Conservation (phyloP, 1,284 basidiomycete species). For the Ustilago curta region DNA sequence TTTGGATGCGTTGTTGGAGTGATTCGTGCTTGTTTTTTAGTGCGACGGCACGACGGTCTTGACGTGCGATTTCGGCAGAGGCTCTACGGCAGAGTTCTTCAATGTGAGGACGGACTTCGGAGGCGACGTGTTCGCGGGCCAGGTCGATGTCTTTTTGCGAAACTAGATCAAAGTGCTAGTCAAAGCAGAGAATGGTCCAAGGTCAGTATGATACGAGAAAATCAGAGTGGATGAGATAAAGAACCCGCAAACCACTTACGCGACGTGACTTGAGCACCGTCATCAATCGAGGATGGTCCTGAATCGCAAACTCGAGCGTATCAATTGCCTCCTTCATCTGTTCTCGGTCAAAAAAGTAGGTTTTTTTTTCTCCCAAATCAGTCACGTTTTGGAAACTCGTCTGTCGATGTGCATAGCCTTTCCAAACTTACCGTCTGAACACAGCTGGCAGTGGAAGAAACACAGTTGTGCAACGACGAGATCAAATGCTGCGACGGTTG, state of each 20-base stretch:
- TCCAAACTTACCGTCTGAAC: conserved; percentile 33
- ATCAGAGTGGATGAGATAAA: not conserved
- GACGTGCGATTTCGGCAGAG: conserved; percentile 30
- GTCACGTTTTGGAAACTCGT: not conserved
- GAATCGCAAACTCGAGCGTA: conserved; percentile 37
- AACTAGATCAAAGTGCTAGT: conserved; percentile 46
- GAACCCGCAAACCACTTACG: conserved; percentile 19
- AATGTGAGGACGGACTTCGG: conserved; percentile 46
- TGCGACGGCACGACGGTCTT: conserved; percentile 36
- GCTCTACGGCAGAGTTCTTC: conserved; percentile 44
- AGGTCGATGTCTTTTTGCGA: conserved; percentile 38
- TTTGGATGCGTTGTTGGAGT: conserved; percentile 32
- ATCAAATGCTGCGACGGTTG: conserved; percentile 44
- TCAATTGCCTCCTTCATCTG: conserved; percentile 47
- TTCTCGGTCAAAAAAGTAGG: no score
- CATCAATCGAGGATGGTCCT: conserved; percentile 49
- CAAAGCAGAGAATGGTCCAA: not conserved
- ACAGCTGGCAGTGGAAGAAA: conserved; percentile 32
- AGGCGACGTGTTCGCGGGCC: conserved; percentile 41
- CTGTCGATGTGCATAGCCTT: not conserved
- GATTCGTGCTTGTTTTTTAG: conserved; percentile 40
- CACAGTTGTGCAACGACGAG: conserved; percentile 40
- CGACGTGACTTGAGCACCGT: conserved; percentile 45
- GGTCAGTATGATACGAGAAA: not conserved
- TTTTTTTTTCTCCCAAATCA: not conserved